phyloP scores from a whole-genome alignment of 2,329 filamentous ascomycete species.

The Cylindrodendrum hubeiense region DNA sequence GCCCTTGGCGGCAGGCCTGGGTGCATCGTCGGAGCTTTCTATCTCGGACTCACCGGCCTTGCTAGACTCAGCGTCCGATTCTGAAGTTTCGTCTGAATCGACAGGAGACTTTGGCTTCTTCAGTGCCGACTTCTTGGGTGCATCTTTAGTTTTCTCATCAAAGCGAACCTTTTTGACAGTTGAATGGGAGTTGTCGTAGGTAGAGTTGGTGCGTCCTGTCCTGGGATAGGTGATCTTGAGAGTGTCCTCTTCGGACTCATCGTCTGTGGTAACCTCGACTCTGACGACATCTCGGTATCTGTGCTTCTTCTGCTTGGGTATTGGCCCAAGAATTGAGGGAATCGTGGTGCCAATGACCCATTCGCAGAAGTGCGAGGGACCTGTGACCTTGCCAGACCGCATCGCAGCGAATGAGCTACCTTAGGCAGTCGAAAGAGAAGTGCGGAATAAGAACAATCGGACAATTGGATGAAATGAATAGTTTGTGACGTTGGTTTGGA shows the following conservation, averaged over 20 bases:
- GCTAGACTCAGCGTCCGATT: conserved; percentile 36
- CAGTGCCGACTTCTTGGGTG: conserved; percentile 41
- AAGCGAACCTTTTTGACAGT: conserved; percentile 60
- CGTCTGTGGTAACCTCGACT: conserved; percentile 62
- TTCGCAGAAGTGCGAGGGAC: conserved; percentile 52
- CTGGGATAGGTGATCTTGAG: conserved; percentile 64
- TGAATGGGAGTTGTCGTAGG: not conserved
- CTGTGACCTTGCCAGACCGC: conserved; percentile 32
- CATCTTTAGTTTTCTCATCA: conserved; percentile 44
- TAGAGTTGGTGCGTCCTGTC: conserved; percentile 35
- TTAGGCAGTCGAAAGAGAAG: not conserved
- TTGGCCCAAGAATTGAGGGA: conserved; percentile 43
- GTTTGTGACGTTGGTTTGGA: not conserved
- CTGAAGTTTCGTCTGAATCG: conserved; percentile 39
- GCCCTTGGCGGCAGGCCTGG: conserved; percentile 21
- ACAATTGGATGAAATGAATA: not conserved
- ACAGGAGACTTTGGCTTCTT: conserved; percentile 36
- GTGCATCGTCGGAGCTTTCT: conserved; percentile 30
- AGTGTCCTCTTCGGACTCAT: conserved; percentile 63
- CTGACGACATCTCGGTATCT: conserved; percentile 50
- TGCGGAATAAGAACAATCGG: too few relatives aligned
- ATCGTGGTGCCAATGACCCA: conserved; percentile 56
- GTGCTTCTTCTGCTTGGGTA: conserved; percentile 42
- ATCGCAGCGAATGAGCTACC: conserved; percentile 24
- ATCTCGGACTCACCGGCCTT: conserved; percentile 33